Base-by-base conservation (phyloP, 352 stramenopile species). In the Phytophthora uliginosa region DNA sequence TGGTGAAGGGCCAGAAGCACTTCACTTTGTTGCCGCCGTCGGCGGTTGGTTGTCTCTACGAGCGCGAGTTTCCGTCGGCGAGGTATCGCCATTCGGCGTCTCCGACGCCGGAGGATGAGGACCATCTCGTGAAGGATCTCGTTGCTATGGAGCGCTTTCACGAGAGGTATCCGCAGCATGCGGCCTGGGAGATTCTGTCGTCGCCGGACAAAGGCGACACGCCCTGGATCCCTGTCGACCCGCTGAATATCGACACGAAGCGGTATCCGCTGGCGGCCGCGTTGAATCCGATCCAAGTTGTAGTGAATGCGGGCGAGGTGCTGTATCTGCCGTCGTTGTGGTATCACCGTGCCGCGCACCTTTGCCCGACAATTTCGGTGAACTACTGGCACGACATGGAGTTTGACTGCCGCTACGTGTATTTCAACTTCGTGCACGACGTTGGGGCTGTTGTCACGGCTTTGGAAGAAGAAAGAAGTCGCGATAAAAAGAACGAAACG, bases 1-100 rank as follows among this genome's bases (percentile, higher is more conserved):
- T 99, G 2, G 84, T 99, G 36, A 94, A 91, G 50, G 98, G 98
- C 18, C 75, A 98, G 63, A 99, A 99, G 66, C 86, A 98, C 36
- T 99, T 99, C 77, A 95, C 93, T 22, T 57, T 99, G 38, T 69
- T 90, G 64, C 94, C 97, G 18, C 97, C 97, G 2, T 87, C 90
- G 6, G 92, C 95, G 71, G 79, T 97, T 17, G 79, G 91, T 5
- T 98, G 96, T 77, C 70, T 99, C 33, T 94, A 97, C 52, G 94
- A 99, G 69, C 66, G 55, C 13, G 83, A 92, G 64, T 95, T 90
- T 63, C 47, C 77, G 12, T 91, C 88, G 1, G 73, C 79, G 6
- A 84, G 86, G 13, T 96, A 94, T 73, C 73, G 79, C 26, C 86
- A 94, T 55, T 59, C 52, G 17, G 20, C 58, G 7, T 77, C 70